Conservation (phyloP, 768 basidiomycete species). For the Sporobolomyces roseus region DNA sequence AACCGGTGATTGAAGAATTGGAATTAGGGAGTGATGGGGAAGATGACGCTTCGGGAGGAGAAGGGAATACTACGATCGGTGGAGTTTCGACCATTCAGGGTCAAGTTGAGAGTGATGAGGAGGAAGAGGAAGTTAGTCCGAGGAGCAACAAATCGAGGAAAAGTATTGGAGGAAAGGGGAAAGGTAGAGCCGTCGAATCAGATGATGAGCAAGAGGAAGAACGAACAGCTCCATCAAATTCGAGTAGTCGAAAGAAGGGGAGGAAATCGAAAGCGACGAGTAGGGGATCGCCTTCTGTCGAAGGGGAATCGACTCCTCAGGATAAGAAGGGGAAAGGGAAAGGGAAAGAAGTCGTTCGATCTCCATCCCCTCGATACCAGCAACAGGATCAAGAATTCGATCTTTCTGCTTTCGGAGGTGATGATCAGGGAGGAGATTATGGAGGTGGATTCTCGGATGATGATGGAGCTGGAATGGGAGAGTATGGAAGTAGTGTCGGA, state of each 20-base stretch:
- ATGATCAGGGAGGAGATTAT: not conserved
- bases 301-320: slow-evolving; percentile 17
- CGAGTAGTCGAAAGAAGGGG: not conserved
- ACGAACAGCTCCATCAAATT: not conserved
- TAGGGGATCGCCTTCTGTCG: not conserved
- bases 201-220: slow-evolving; percentile 12
- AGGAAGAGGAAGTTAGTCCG: not conserved
- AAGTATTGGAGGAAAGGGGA: slow-evolving; percentile 11
- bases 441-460: slow-evolving; percentile 27
- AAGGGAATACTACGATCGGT: no score
- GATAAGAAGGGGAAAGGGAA: slow-evolving; percentile 29
- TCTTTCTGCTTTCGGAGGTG: slow-evolving; percentile 9
- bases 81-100: no score
- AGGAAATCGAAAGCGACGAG: not conserved
- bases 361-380: not conserved
- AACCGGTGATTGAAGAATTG: slow-evolving; percentile 15
- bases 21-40: slow-evolving; percentile 15
- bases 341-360: slow-evolving; percentile 24
- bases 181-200: slow-evolving; percentile 11
- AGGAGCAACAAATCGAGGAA: not conserved
- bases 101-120: no score
- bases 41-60: no score
- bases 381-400: slow-evolving; percentile 11
- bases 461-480: slow-evolving; percentile 17
- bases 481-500: no score